These are phyloP conservation scores for Saururus chinensis DNA, from an alignment of 164 flowering plant species.

Conservation along the genomic window DNA sequence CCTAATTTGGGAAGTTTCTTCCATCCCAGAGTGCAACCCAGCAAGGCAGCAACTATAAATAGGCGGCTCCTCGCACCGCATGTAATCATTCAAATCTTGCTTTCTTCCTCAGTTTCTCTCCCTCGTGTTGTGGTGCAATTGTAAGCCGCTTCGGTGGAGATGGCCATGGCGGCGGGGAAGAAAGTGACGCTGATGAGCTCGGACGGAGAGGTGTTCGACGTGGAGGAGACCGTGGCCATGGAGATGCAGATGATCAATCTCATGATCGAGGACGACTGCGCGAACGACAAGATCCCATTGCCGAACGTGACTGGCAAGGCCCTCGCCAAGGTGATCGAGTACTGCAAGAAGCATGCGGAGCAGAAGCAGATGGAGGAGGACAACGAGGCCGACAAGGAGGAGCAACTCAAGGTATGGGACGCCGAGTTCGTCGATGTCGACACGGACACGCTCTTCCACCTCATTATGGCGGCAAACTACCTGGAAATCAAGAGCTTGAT, in stretches of 20 bases:
- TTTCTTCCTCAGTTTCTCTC: no score
- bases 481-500: background rate
- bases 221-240: background rate
- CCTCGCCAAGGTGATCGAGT: conserved; percentile 65
- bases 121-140: no score
- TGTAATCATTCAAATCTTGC: no score
- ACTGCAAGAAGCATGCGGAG: conserved; percentile 30
- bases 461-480: conserved; percentile 27
- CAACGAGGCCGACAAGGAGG: no score
- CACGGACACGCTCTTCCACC: conserved; percentile 48
- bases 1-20: no score
- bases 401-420: conserved; percentile 22
- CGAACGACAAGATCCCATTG: conserved; percentile 44
- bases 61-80: no score
- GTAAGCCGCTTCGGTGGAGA: no score
- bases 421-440: conserved; percentile 54
- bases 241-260: background rate
- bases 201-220: conserved; percentile 3
- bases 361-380: conserved; percentile 20
- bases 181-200: conserved; percentile 2
- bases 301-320: conserved; percentile 58
- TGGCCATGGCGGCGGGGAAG: background rate
- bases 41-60: no score
- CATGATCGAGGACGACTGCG: conserved; percentile 7
- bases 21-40: no score